Base-by-base conservation (phyloP, 208 protist genomes). In the Crithidia brevicula region DNA sequence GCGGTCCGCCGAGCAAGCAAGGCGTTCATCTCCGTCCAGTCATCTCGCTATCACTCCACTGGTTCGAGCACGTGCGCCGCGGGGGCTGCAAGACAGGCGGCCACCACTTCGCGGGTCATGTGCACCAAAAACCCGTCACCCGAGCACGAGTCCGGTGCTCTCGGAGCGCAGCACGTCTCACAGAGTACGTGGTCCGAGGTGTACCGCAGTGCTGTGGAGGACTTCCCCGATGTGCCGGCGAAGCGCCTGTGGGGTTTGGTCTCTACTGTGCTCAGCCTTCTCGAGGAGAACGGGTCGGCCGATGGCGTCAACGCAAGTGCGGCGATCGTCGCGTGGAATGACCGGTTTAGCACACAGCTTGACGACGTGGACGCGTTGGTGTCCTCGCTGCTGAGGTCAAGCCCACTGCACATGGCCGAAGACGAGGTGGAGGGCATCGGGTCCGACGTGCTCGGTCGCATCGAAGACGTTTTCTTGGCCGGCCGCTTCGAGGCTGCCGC, bases 381-480 rank as follows among this genome's bases (percentile, higher is more conserved):
- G 34, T 22, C 56, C 15, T 47, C 65, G 54, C 77, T 91, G 51
- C 47, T 34, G 1, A n/a, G n/a, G 9, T 20, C 66, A 13, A 22
- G 68, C 11, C 57, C 76, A 10, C 58, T 27, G 7, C n/a, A 36
- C 3, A 47, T 52, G 33, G 38, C 50, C 15, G 45, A 60, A 13
- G 83, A 67, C 16, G 63, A 66, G 6, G 52, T 84, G 15, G 74
- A 86, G 31, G 75, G 67, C 22, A 50, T 92, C 49, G 73, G 82
- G 3, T 76, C 72, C 0, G 64, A 71, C 1, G 85, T 82, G 50
- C 77, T 93, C 45, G 75, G 80, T 43, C 58, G 68, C 54, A 74
- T 91, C 20, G 82, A 93, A 65, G 65, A 81, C 0, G 60, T 69
- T 8, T 91, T 96, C 45, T 79, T 91, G 36, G 73, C 78, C 27